Base-by-base conservation (phyloP, 2,329 filamentous ascomycete species). In the Nemania sp. region DNA sequence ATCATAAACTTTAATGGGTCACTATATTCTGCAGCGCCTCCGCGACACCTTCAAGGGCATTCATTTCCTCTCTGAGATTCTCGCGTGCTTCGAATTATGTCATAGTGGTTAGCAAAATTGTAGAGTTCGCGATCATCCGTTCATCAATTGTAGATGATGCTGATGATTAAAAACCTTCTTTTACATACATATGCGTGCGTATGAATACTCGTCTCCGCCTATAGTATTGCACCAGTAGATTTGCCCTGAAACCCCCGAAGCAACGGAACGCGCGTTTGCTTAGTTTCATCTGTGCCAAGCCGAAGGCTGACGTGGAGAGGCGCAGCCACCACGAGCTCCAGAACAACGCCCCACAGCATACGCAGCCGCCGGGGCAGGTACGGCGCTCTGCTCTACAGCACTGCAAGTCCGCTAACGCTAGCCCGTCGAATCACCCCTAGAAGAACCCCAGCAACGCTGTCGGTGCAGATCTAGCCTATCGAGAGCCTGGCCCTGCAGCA, bases 241-340 rank as follows among this genome's bases (percentile, higher is more conserved):
- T 49, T 49, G 45, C 20, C 24, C 57, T 63, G 65, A 63, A 59
- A 63, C 58, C 20, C 8, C 61, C 45, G 11, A 5, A n/a, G 43
- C 22, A 43, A 61, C 32, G 53, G 58, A 66, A 70, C 68, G 66
- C 68, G 66, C 65, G 68, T 70, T 69, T 69, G 26, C 29, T 22
- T 15, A 29, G 55, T 51, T 43, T 59, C 55, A 57, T 35, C 54
- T 26, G 41, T 26, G 32, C 55, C 35, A 27, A 29, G 27, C 4
- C 29, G 29, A 32, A 32, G 62, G 58, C 66, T 64, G 62, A 67
- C 59, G 62, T 61, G 62, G 53, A 58, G 67, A 59, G 67, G 67
- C 67, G 67, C 64, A 69, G 64, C 58, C 64, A 60, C 58, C 64
- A 15, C 29, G 27, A 54, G 62, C 57, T 58, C 38, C 29, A 27